Conservation (phyloP, 768 basidiomycete genomes). For the Trametes meyenii region DNA sequence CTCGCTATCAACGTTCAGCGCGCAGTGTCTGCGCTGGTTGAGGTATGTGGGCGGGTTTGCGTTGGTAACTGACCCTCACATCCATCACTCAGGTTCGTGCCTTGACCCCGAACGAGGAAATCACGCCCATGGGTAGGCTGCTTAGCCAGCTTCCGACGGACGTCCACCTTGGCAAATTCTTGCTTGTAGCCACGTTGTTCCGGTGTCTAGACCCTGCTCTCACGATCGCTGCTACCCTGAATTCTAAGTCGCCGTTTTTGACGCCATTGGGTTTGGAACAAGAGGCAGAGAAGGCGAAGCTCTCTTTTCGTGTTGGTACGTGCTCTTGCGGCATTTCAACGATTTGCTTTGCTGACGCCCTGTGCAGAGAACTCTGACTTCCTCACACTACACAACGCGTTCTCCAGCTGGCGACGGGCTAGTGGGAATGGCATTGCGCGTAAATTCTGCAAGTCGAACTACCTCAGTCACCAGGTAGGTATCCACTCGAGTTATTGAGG, state of each 20-base stretch:
- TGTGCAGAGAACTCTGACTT: conserved; percentile 89
- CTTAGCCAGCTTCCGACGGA: conserved; percentile 93
- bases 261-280: conserved; percentile 85
- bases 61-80: neutral
- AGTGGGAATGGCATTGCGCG: conserved; percentile 64
- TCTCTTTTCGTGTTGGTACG: conserved; percentile 74
- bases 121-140: conserved; percentile 90
- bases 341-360: no score
- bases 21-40: conserved; percentile 88
- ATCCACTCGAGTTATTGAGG: no score
- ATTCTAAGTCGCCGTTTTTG: conserved; percentile 92
- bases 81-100: conserved; percentile 67
- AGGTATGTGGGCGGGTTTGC: conserved; percentile 47
- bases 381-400: conserved; percentile 89
- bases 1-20: conserved; percentile 83
- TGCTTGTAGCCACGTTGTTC: conserved; percentile 82
- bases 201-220: conserved; percentile 94
- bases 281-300: conserved; percentile 85
- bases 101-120: conserved; percentile 82
- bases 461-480: conserved; percentile 76
- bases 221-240: conserved; percentile 91
- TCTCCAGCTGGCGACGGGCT: conserved; percentile 82
- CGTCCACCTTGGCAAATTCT: conserved; percentile 93
- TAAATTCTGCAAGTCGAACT: conserved; percentile 81
- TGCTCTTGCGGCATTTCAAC: neutral